A percentile compares a stretch with the other conserved stretches of the same genome.
Evolutionary conservation across 768 basidiomycete species (phyloP).

Genomic region (Boletus bicolor): DNA sequence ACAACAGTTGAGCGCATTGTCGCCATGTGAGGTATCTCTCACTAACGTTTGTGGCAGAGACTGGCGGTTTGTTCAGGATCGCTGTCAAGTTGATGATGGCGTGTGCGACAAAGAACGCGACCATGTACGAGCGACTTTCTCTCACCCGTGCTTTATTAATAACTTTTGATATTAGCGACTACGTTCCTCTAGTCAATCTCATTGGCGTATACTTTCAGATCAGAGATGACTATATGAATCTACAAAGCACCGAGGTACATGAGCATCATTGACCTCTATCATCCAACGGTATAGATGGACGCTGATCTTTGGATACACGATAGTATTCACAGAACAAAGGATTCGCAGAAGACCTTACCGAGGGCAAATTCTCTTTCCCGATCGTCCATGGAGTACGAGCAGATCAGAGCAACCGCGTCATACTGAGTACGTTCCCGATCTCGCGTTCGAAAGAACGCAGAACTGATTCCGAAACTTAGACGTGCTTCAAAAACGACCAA

Average conservation of each 20-base stretch:
- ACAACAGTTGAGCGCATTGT: conserved; percentile 65
- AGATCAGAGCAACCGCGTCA: conserved; percentile 70
- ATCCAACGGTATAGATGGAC: not conserved
- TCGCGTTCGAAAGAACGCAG: not conserved
- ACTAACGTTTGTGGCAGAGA: conserved; percentile 54
- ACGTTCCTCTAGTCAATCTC: conserved; percentile 88
- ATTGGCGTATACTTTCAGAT: conserved; percentile 97
- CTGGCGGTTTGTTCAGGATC: conserved; percentile 88
- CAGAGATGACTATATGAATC: conserved; percentile 95
- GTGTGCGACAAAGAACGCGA: conserved; percentile 58
- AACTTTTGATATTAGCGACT: conserved; percentile 53
- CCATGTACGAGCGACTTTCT: conserved; percentile 43
- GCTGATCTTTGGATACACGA: not conserved
- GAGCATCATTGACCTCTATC: not conserved
- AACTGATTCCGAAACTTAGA: conserved; percentile 43
- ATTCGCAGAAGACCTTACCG: conserved; percentile 73
- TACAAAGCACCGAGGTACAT: conserved; percentile 79
- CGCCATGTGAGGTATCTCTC: conserved; percentile 59
- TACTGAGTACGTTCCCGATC: conserved; percentile 64
- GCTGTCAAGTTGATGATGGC: conserved; percentile 98
- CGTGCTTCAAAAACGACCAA: conserved; percentile 87
- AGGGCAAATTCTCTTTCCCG: conserved; percentile 81
- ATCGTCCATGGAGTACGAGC: conserved; percentile 78
- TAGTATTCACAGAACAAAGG: conserved; percentile 66
- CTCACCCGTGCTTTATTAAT: not conserved